These are phyloP conservation scores for Allantophomopsis cytisporea DNA, from an alignment of 2,329 filamentous ascomycete genomes.

Conservation along the genomic window DNA sequence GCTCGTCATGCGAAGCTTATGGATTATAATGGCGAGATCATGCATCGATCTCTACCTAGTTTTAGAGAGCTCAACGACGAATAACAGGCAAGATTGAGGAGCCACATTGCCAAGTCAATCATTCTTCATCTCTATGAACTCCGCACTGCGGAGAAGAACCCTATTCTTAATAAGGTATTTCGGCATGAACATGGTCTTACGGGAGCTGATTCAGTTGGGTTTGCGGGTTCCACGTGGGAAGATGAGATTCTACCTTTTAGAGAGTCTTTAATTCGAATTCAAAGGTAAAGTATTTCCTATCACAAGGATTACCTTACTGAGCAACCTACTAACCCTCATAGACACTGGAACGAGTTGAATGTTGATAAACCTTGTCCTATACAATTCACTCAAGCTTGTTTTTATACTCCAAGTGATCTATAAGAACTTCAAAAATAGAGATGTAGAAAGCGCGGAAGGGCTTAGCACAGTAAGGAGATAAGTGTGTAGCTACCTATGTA, in stretches of 20 bases:
- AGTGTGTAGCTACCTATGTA: too few species aligned
- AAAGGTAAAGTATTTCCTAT: constrained; percentile 8
- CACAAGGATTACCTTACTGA: too few species aligned
- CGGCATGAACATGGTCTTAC: constrained; percentile 1
- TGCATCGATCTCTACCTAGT: constrained; percentile 14
- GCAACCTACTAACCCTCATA: constrained; percentile 4
- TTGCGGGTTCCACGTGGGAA: constrained; percentile 18
- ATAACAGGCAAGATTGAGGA: constrained; percentile 12
- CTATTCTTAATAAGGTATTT: constrained; percentile 13
- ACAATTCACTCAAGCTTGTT: constrained; percentile 8
- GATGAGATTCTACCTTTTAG: constrained; percentile 18
- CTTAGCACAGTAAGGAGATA: too few species aligned
- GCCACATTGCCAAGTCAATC: constrained; percentile 10
- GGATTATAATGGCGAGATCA: constrained; percentile 15
- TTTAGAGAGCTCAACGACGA: constrained; percentile 11
- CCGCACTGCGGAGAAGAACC: constrained; percentile 15
- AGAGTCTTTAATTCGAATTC: constrained; percentile 17
- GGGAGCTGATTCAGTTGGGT: constrained; percentile 13
- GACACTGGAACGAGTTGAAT: constrained; percentile 17
- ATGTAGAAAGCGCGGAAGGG: too few species aligned
- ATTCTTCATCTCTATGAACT: constrained; percentile 17
- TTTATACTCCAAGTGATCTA: too few species aligned
- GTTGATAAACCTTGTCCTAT: constrained; percentile 16
- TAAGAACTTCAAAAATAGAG: too few species aligned
- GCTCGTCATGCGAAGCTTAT: constrained; percentile 15